Evolutionary conservation across 1,284 basidiomycete species (phyloP).

Genomic region (Cryptococcus maquisensis): DNA sequence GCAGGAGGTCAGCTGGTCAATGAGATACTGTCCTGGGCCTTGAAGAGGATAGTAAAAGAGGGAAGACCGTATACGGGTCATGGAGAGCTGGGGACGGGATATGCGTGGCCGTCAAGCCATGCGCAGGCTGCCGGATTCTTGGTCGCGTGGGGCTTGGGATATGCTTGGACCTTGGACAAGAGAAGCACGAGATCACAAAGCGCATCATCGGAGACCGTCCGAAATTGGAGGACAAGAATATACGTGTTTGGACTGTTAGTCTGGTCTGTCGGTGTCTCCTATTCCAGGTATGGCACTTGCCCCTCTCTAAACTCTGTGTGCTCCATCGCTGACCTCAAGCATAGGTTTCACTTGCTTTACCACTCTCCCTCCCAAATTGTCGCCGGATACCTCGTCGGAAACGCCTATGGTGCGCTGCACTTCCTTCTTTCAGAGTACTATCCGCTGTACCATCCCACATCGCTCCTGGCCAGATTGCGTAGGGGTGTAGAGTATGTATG

Average conservation of each 20-base stretch:
- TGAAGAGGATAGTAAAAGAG: slow-evolving; percentile 35
- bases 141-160: slow-evolving; percentile 40
- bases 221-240: slow-evolving; percentile 21
- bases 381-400: slow-evolving; percentile 35
- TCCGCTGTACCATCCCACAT: slow-evolving; percentile 23
- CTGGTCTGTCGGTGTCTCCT: slow-evolving; percentile 43
- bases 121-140: slow-evolving; percentile 42
- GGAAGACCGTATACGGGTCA: slow-evolving; percentile 33
- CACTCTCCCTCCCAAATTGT: slow-evolving; percentile 40
- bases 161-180: slow-evolving; percentile 17
- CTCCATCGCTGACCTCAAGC: background rate
- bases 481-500: slow-evolving; percentile 25
- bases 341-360: slow-evolving; percentile 42
- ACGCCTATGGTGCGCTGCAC: slow-evolving; percentile 24
- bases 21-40: slow-evolving; percentile 31
- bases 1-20: slow-evolving; percentile 36
- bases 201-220: slow-evolving; percentile 4
- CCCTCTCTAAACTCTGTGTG: background rate
- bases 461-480: slow-evolving; percentile 20
- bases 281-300: slow-evolving; percentile 34
- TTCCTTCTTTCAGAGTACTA: slow-evolving; percentile 36
- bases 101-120: slow-evolving; percentile 48
- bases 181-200: slow-evolving; percentile 1
- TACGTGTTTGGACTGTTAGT: slow-evolving; percentile 35
- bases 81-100: slow-evolving; percentile 39